phyloP scores from a whole-genome alignment of 805 yeast genomes.

The Wickerhamomyces ciferrii region DNA sequence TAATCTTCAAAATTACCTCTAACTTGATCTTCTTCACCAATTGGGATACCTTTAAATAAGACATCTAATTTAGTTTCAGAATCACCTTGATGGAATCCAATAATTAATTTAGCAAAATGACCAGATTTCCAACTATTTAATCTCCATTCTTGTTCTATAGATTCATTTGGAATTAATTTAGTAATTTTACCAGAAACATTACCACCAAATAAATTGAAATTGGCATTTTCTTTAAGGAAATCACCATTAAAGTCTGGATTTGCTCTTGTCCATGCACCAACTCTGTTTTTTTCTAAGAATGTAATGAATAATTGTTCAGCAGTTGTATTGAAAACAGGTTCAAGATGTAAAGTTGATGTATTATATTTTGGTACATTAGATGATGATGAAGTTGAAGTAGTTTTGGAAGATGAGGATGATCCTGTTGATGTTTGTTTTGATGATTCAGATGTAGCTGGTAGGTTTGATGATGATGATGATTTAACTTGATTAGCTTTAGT shows the following conservation, averaged over 20 bases:
- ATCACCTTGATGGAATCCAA: conserved; percentile 70
- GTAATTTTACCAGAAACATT: conserved; percentile 69
- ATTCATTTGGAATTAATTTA: conserved; percentile 51
- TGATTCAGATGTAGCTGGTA: conserved; percentile 2
- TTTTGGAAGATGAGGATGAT: conserved; percentile 6
- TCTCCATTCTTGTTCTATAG: conserved; percentile 79
- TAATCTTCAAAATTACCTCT: conserved; percentile 82
- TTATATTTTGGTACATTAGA: conserved; percentile 57
- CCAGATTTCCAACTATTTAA: conserved; percentile 84
- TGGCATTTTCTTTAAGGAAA: conserved; percentile 43
- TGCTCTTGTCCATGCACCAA: conserved; percentile 89
- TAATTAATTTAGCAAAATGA: conserved; percentile 64
- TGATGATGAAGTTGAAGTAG: conserved; percentile 10
- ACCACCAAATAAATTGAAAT: conserved; percentile 79
- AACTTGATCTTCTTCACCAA: conserved; percentile 91
- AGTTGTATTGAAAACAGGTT: conserved; percentile 78
- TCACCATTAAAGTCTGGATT: conserved; percentile 48
- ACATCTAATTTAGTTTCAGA: conserved; percentile 81
- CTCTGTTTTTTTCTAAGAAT: conserved; percentile 67
- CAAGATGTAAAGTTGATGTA: conserved; percentile 73
- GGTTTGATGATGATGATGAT: conserved; percentile 8
- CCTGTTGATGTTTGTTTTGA: conserved; percentile 2
- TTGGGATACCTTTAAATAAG: conserved; percentile 81
- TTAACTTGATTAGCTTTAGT: conserved; percentile 45
- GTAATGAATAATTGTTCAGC: conserved; percentile 83